Conservation (phyloP, 345 rosid genomes). For the Eutrema japonicum region DNA sequence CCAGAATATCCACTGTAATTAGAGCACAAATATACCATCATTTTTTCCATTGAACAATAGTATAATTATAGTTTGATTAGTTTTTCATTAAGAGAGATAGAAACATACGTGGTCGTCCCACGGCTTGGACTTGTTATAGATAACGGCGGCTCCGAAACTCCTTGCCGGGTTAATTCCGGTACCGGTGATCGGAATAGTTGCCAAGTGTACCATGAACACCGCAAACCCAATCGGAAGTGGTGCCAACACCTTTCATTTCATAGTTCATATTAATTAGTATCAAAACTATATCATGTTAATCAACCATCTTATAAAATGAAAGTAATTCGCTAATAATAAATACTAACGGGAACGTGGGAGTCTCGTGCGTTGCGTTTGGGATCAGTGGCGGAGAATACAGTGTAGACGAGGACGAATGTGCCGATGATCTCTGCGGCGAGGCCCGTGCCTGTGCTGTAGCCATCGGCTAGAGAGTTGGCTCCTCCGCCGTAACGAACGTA, state of each 20-base stretch:
- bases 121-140: constrained; percentile 51
- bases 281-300: background rate
- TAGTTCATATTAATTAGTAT: background rate
- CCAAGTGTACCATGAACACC: constrained; percentile 75
- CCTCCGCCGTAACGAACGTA: constrained; percentile 66
- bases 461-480: constrained; percentile 56
- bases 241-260: constrained; percentile 55
- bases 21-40: background rate
- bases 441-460: constrained; percentile 62
- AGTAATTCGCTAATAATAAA: too few species aligned
- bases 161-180: constrained; percentile 78
- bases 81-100: background rate
- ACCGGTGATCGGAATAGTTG: constrained; percentile 73
- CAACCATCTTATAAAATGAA: too few species aligned
- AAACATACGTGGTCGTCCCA: constrained; percentile 66
- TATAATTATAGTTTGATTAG: background rate
- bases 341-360: constrained; percentile 86
- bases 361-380: constrained; percentile 82
- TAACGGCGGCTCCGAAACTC: constrained; percentile 69
- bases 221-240: constrained; percentile 73
- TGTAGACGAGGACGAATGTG: constrained; percentile 82
- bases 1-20: constrained; percentile 81
- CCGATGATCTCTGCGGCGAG: constrained; percentile 88
- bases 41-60: background rate
- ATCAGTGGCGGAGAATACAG: constrained; percentile 89